A percentile compares a stretch with the other conserved stretches of the same genome.
These are phyloP conservation scores for Plasmodium knowlesi DNA, from an alignment of 169 alveolate genomes.

Conservation along the genomic window DNA sequence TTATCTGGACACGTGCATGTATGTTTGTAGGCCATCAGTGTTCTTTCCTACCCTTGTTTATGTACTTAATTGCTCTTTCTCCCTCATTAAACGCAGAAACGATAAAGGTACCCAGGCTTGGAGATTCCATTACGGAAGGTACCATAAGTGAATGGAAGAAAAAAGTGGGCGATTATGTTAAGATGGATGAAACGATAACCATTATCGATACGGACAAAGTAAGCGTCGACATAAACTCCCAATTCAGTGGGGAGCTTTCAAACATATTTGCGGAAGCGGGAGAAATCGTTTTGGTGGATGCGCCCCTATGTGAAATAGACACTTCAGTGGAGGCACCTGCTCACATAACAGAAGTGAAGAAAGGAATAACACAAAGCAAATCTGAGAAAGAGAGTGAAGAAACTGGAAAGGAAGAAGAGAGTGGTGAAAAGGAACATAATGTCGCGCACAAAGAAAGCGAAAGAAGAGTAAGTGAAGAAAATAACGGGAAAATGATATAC, in stretches of 20 bases:
- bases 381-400: background rate
- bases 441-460: conserved; percentile 17
- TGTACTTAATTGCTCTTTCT: background rate
- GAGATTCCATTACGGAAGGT: conserved; percentile 92
- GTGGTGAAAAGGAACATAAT: conserved; percentile 26
- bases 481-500: conserved; percentile 40
- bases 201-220: conserved; percentile 96
- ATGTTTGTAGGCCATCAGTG: background rate
- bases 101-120: conserved; percentile 87
- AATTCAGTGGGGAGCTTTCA: conserved; percentile 78
- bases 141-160: conserved; percentile 86
- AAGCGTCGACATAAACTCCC: conserved; percentile 92
- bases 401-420: conserved; percentile 16
- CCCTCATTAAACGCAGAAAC: conserved; percentile 26
- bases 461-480: conserved; percentile 23
- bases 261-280: conserved; percentile 82
- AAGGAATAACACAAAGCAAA: conserved; percentile 5
- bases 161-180: conserved; percentile 91
- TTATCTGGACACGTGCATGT: background rate
- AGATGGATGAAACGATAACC: conserved; percentile 93
- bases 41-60: background rate
- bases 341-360: background rate
- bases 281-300: conserved; percentile 91
- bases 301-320: conserved; percentile 89
- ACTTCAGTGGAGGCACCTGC: conserved; percentile 81